Evolutionary conservation across 108 stramenopile genomes (phyloP).

Genomic region (Cyclotella atomus): DNA sequence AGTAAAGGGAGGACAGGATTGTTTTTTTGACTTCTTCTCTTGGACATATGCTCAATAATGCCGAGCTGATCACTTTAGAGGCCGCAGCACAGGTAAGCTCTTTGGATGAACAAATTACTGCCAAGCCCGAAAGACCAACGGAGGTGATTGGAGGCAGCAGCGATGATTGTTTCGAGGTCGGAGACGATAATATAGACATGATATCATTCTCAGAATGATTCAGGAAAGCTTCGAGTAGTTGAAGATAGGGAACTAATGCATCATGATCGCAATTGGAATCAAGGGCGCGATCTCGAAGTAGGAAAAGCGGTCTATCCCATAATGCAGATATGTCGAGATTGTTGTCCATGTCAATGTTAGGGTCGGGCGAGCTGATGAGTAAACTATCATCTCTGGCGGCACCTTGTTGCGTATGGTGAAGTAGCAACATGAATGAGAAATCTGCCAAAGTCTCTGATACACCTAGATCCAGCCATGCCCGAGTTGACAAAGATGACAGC

Average conservation of each 20-base stretch:
- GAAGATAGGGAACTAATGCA: conserved; percentile 43
- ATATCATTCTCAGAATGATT: conserved; percentile 38
- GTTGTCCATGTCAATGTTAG: conserved; percentile 3
- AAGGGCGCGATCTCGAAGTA: conserved; percentile 51
- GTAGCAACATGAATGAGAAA: conserved; percentile 41
- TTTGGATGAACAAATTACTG: conserved; percentile 36
- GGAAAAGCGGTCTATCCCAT: conserved; percentile 46
- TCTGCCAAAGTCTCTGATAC: conserved; percentile 49
- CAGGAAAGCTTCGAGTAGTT: conserved; percentile 44
- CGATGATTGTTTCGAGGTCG: neutral
- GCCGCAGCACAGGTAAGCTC: conserved; percentile 40
- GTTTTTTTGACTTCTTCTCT: conserved; percentile 45
- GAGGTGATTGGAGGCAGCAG: conserved; percentile 20
- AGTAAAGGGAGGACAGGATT: conserved; percentile 28
- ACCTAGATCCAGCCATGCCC: conserved; percentile 37
- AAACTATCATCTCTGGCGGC: conserved; percentile 6
- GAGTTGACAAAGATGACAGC: conserved; percentile 28
- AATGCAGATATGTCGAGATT: conserved; percentile 34
- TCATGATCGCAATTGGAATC: conserved; percentile 44
- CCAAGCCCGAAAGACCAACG: conserved; percentile 38
- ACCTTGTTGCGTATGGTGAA: conserved; percentile 24
- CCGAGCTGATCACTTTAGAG: conserved; percentile 27
- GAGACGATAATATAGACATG: conserved; percentile 33
- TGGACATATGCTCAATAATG: conserved; percentile 42
- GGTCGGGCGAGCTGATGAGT: neutral